phyloP scores from a whole-genome alignment of 139 green algal genomes.

The Astrephomene gubernaculifera region DNA sequence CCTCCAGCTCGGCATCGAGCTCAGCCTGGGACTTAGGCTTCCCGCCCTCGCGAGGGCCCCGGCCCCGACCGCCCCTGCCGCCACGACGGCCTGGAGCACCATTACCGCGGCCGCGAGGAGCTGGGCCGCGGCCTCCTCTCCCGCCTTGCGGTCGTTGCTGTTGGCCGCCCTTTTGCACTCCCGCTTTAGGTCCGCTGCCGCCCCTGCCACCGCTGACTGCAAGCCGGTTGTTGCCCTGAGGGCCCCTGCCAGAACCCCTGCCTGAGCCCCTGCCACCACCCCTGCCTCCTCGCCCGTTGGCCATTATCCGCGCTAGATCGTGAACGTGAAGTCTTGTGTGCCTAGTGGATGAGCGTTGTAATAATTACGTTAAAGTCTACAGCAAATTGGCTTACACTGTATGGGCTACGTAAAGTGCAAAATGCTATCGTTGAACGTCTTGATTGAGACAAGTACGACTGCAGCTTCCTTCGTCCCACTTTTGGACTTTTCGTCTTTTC shows the following conservation, averaged over 20 bases:
- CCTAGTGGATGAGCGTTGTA: too few species aligned
- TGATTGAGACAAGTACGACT: too few species aligned
- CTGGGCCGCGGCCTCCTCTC: conserved; percentile 4
- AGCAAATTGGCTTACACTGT: too few species aligned
- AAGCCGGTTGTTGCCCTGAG: background rate
- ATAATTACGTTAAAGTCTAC: too few species aligned
- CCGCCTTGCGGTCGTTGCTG: conserved; percentile 8
- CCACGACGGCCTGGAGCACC: conserved; percentile 22
- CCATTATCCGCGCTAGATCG: background rate
- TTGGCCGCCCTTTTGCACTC: conserved; percentile 35
- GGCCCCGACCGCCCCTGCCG: conserved; percentile 25
- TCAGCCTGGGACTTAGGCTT: conserved; percentile 38
- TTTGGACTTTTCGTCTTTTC: too few species aligned
- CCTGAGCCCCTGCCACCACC: background rate
- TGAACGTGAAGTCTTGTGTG: too few species aligned
- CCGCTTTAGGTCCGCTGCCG: background rate
- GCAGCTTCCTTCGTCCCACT: too few species aligned
- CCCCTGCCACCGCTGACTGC: background rate
- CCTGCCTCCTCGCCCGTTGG: background rate
- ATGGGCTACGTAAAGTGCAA: too few species aligned
- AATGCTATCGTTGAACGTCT: too few species aligned
- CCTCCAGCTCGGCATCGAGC: conserved; percentile 54
- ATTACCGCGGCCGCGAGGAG: conserved; percentile 12
- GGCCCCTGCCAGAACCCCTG: conserved; percentile 13
- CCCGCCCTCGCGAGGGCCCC: conserved; percentile 1